Conservation (phyloP, 257 asterid genomes). For the Ocimum tenuiflorum region DNA sequence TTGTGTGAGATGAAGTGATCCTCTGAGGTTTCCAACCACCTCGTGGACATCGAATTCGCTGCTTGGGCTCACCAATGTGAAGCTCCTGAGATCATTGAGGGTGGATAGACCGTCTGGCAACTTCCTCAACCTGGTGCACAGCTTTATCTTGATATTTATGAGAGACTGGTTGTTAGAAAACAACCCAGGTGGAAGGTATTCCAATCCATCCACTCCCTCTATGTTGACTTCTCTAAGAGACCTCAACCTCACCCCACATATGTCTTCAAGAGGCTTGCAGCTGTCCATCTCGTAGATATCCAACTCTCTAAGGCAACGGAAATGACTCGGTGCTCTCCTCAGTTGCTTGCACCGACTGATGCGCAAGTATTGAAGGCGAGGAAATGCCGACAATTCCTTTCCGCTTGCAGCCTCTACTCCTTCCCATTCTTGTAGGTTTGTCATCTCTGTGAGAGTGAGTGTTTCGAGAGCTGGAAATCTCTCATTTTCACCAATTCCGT, state of each 20-base stretch:
- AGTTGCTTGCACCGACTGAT: not conserved
- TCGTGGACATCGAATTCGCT: too few relatives aligned
- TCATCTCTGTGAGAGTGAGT: not conserved
- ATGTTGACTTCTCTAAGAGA: not conserved
- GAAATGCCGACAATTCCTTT: not conserved
- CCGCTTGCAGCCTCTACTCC: not conserved
- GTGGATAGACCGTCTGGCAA: not conserved
- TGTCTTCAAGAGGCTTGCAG: not conserved
- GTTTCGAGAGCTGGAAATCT: not conserved
- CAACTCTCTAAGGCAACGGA: not conserved
- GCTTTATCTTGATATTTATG: not conserved
- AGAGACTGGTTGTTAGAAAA: not conserved
- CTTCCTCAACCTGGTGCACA: not conserved
- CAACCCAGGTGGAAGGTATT: not conserved
- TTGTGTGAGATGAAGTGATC: not conserved
- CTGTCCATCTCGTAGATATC: not conserved
- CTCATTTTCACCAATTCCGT: not conserved
- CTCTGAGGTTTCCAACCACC: not conserved
- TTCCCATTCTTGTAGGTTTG: not conserved
- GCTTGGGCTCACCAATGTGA: not conserved
- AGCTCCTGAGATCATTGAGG: not conserved
- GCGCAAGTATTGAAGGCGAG: not conserved
- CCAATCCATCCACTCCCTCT: not conserved
- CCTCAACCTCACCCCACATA: not conserved
- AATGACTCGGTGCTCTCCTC: not conserved